Percentiles rank a stretch among this genome's conserved stretches.
Conservation (phyloP, 2,329 filamentous ascomycete genomes). For the Neofusicoccum sp. region DNA sequence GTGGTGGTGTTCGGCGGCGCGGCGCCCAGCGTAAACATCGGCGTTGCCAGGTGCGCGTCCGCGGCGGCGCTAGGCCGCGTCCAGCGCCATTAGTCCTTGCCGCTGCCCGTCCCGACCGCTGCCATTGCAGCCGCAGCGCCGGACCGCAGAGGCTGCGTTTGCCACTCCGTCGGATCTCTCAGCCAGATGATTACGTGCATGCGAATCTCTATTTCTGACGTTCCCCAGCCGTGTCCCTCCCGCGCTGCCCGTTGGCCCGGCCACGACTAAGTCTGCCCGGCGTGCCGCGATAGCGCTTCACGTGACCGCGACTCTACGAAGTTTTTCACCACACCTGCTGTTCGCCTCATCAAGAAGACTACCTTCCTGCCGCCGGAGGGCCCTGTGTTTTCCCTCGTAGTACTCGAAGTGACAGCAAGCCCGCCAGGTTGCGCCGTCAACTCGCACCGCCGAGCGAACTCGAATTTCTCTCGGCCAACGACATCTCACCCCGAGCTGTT, state of each 20-base stretch:
- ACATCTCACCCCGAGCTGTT: not conserved
- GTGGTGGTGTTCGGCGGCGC: not conserved
- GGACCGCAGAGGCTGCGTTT: not conserved
- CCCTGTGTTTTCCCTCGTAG: not conserved
- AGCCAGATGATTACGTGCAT: conserved; percentile 9
- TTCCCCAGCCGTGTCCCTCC: not conserved
- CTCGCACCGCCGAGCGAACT: not conserved
- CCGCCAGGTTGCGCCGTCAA: not conserved
- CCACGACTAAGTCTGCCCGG: not conserved
- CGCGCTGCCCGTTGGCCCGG: not conserved
- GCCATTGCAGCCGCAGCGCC: not conserved
- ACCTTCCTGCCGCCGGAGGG: not conserved
- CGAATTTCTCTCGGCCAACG: not conserved
- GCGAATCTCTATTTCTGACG: not conserved
- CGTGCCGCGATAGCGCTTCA: conserved; percentile 2
- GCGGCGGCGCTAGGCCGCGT: not conserved
- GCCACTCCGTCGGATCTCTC: not conserved
- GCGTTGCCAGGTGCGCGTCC: conserved; percentile 7
- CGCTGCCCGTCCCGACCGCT: not conserved
- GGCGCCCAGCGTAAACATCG: conserved; percentile 2
- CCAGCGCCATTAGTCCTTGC: not conserved
- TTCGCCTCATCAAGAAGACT: not conserved
- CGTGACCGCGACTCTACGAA: conserved; percentile 2
- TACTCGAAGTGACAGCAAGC: not conserved
- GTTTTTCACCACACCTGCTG: conserved; percentile 8